Conservation (phyloP, 768 basidiomycete genomes). For the Lepiota brunneoincarnata region DNA sequence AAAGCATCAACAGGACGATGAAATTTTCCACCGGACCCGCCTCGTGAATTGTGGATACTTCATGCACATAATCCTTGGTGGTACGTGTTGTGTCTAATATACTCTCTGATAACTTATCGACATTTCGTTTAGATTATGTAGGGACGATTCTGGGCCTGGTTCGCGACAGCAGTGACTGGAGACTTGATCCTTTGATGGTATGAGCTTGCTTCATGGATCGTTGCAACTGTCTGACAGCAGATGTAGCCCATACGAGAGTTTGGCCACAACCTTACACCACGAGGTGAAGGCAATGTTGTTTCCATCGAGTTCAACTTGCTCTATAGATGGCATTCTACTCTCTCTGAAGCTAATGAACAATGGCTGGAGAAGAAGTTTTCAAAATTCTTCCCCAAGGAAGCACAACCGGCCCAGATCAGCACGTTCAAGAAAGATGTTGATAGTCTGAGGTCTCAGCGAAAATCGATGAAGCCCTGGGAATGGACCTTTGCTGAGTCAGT, state of each 20-base stretch:
- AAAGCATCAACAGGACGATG: conserved; percentile 63
- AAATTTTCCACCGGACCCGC: conserved; percentile 72
- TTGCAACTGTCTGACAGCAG: background rate
- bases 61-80: conserved; percentile 65
- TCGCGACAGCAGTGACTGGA: conserved; percentile 63
- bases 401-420: conserved; percentile 30
- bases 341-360: conserved; percentile 49
- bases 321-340: conserved; percentile 65
- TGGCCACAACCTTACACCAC: conserved; percentile 51
- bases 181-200: conserved; percentile 66
- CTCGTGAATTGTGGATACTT: conserved; percentile 74
- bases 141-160: conserved; percentile 70
- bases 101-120: background rate
- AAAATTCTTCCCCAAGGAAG: conserved; percentile 39
- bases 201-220: conserved; percentile 6
- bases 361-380: conserved; percentile 55
- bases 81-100: conserved; percentile 21
- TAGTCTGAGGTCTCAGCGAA: conserved; percentile 19
- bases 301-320: conserved; percentile 74
- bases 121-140: conserved; percentile 53
- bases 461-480: conserved; percentile 31
- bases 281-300: conserved; percentile 73
- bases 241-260: conserved; percentile 46
- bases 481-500: conserved; percentile 58
- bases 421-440: conserved; percentile 37